phyloP scores from a whole-genome alignment of 208 protist genomes.

The Novymonas esmeraldas region DNA sequence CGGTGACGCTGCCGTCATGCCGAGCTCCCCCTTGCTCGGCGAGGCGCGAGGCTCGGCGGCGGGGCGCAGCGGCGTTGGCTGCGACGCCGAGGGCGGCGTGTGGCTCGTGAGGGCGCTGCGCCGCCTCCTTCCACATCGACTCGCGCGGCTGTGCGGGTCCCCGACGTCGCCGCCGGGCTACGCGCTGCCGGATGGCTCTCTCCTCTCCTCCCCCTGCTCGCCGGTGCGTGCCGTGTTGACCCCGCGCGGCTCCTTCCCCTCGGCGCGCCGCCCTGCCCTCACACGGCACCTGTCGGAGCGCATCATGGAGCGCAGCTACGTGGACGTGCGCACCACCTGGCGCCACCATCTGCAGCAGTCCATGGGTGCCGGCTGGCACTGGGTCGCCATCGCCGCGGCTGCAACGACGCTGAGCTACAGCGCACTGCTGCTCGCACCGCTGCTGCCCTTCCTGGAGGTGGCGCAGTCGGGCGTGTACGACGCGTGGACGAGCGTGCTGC shows the following conservation, averaged over 20 bases:
- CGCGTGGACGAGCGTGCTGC: conserved; percentile 35
- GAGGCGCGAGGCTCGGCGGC: too few species aligned
- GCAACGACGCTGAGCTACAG: conserved; percentile 32
- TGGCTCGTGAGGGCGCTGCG: neutral
- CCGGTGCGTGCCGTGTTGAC: neutral
- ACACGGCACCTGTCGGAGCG: conserved; percentile 27
- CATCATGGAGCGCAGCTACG: conserved; percentile 46
- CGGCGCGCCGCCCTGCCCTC: neutral
- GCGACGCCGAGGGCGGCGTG: neutral
- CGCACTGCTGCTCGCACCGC: conserved; percentile 22
- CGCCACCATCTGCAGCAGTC: conserved; percentile 45
- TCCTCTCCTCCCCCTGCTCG: neutral
- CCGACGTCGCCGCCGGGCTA: neutral
- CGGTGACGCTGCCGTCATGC: neutral
- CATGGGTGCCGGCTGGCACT: conserved; percentile 52
- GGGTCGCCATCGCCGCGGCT: conserved; percentile 34
- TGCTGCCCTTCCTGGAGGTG: conserved; percentile 20
- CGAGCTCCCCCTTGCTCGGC: too few species aligned
- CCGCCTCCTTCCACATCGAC: neutral
- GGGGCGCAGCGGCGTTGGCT: neutral
- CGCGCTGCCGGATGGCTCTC: neutral
- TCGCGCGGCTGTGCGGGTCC: neutral
- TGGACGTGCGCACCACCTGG: conserved; percentile 44
- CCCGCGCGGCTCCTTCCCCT: neutral
- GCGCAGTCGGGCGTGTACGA: conserved; percentile 24